phyloP scores from a whole-genome alignment of 2,329 filamentous ascomycete genomes.

The Beauveria scarabaeidicola region DNA sequence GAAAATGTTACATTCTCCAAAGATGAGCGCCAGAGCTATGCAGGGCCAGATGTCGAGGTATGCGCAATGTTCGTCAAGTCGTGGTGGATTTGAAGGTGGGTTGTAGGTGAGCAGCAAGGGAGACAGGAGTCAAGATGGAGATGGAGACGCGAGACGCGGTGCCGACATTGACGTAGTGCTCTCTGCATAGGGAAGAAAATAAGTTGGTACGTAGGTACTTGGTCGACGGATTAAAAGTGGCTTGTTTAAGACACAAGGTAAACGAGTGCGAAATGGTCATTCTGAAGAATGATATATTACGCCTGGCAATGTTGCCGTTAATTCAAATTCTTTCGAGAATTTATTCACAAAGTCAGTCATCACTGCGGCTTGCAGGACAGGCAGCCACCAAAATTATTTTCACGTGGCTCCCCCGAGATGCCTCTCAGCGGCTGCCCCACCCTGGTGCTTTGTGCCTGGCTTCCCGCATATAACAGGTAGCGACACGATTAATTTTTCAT shows the following conservation, averaged over 20 bases:
- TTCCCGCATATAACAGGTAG: not conserved
- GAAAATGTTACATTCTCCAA: not conserved
- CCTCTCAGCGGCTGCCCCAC: not conserved
- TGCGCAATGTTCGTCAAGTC: not conserved
- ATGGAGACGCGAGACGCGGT: constrained; percentile 5
- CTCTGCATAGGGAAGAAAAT: too few relatives aligned
- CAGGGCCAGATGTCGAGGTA: not conserved
- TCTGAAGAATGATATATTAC: too few relatives aligned
- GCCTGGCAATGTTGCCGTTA: too few relatives aligned
- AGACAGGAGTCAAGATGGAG: constrained; percentile 1
- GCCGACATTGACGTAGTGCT: not conserved
- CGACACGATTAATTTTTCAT: not conserved
- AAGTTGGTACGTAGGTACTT: not conserved
- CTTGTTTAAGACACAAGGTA: too few relatives aligned
- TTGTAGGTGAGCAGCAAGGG: not conserved
- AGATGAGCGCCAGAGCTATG: not conserved
- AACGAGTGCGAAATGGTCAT: too few relatives aligned
- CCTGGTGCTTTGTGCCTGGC: too few relatives aligned
- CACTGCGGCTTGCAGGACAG: not conserved
- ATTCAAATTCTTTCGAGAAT: too few relatives aligned
- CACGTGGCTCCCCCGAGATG: not conserved
- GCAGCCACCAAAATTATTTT: not conserved
- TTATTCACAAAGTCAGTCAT: too few relatives aligned
- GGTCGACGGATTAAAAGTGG: not conserved
- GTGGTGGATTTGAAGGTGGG: not conserved